Evolutionary conservation across 345 rosid genomes (phyloP).

Genomic region (Gynandropsis gynandra): DNA sequence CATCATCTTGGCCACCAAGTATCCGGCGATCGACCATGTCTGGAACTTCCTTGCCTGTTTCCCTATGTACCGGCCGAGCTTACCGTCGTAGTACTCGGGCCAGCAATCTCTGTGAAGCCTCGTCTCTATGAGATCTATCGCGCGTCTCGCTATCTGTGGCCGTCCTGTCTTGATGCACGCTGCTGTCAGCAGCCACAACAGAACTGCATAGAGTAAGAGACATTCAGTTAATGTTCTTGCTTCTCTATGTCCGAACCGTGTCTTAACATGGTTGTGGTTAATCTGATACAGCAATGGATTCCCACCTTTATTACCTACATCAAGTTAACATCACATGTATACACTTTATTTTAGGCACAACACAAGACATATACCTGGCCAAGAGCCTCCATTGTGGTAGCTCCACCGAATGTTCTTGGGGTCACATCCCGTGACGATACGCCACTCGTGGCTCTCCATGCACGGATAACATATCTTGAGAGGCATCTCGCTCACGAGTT

Average conservation of each 20-base stretch:
- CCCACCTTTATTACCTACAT: too few species aligned
- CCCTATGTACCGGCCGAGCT: conserved; percentile 56
- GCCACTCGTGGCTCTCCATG: conserved; percentile 61
- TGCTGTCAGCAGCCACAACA: conserved; percentile 66
- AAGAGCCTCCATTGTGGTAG: conserved; percentile 75
- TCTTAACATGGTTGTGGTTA: too few species aligned
- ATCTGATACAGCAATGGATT: too few species aligned
- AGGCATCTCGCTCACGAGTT: conserved; percentile 73
- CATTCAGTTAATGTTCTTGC: too few species aligned
- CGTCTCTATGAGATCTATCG: conserved; percentile 54
- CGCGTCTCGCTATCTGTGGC: conserved; percentile 66
- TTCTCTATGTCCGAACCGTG: too few species aligned
- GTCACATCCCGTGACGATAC: conserved; percentile 60
- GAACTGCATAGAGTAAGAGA: conserved; percentile 32
- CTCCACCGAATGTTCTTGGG: conserved; percentile 78
- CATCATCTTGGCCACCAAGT: conserved; percentile 70
- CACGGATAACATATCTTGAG: conserved; percentile 60
- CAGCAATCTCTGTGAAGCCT: conserved; percentile 64
- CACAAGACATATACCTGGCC: conserved; percentile 66
- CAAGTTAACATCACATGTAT: too few species aligned
- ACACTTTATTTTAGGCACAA: too few species aligned
- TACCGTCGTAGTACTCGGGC: conserved; percentile 81
- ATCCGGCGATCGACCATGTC: conserved; percentile 74
- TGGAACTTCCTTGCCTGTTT: conserved; percentile 72
- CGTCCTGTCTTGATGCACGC: conserved; percentile 79